Evolutionary conservation across 306 rosid genomes (phyloP).

Genomic region (Quercus ilex): DNA sequence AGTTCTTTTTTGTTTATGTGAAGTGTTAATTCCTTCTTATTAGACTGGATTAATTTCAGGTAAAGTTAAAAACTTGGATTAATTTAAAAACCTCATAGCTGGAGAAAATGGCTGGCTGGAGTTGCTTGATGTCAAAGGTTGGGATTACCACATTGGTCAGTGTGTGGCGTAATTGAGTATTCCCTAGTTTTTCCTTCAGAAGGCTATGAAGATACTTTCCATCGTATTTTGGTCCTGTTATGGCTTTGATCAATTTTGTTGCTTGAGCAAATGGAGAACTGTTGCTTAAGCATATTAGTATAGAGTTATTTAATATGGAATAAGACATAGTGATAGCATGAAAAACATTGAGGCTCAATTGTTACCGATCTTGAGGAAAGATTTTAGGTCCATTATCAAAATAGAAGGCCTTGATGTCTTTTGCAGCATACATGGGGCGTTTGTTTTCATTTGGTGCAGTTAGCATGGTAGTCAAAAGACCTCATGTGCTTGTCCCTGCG

Average conservation of each 20-base stretch:
- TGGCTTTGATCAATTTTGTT: neutral
- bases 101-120: slow-evolving; percentile 43
- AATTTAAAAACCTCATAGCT: slow-evolving; percentile 26
- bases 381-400: slow-evolving; percentile 38
- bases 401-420: slow-evolving; percentile 31
- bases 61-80: too few relatives aligned
- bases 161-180: slow-evolving; percentile 23
- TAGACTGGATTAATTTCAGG: too few relatives aligned
- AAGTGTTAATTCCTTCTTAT: too few relatives aligned
- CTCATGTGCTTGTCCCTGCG: slow-evolving; percentile 43
- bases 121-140: slow-evolving; percentile 39
- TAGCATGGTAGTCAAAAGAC: slow-evolving; percentile 41
- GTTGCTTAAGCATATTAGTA: neutral
- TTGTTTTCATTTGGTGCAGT: slow-evolving; percentile 24
- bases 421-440: slow-evolving; percentile 29
- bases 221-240: slow-evolving; percentile 41
- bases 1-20: too few relatives aligned
- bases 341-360: too few relatives aligned
- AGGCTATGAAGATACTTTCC: slow-evolving; percentile 18
- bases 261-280: neutral
- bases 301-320: neutral
- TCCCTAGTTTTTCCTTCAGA: slow-evolving; percentile 24
- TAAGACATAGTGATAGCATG: neutral
- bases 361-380: slow-evolving; percentile 35
- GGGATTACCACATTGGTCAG: slow-evolving; percentile 41